A percentile compares a stretch with the other conserved stretches of the same genome.
Evolutionary conservation across 768 basidiomycete species (phyloP).

Genomic region (Termitomyces sp.): DNA sequence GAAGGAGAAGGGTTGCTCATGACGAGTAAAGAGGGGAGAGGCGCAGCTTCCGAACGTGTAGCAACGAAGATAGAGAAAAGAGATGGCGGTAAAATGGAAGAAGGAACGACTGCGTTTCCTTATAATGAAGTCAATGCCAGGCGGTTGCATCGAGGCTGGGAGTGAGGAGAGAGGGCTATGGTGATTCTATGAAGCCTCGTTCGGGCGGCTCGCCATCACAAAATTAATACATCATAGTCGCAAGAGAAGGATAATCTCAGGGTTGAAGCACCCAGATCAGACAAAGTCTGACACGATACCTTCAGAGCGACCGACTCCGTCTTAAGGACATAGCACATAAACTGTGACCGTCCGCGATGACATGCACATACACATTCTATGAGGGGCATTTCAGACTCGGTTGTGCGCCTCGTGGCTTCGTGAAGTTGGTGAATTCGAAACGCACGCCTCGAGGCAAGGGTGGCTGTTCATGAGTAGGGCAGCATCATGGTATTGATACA

Average conservation of each 20-base stretch:
- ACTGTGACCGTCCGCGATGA: too few species aligned
- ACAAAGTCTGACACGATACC: not conserved
- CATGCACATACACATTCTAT: not conserved
- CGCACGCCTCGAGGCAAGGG: not conserved
- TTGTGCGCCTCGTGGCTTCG: not conserved
- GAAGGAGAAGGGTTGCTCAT: conserved; percentile 13
- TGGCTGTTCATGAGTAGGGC: not conserved
- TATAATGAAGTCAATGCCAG: conserved; percentile 38
- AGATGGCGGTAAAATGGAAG: conserved; percentile 12
- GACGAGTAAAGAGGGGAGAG: conserved; percentile 7
- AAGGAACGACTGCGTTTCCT: conserved; percentile 11
- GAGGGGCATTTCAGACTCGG: too few species aligned
- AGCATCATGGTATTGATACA: not conserved
- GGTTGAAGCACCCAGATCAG: not conserved
- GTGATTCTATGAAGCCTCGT: conserved; percentile 4
- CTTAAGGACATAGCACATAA: not conserved
- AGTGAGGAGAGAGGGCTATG: not conserved
- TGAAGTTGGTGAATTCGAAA: not conserved
- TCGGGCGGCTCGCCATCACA: not conserved
- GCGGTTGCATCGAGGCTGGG: conserved; percentile 39
- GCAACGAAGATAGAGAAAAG: not conserved
- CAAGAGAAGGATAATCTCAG: too few species aligned
- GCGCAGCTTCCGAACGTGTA: not conserved
- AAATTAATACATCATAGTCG: not conserved
- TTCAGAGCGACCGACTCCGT: not conserved